Evolutionary conservation across 345 rosid species (phyloP), one percentile per base, ranked within the genome.

Genomic region (Streptanthus diversifolius): DNA sequence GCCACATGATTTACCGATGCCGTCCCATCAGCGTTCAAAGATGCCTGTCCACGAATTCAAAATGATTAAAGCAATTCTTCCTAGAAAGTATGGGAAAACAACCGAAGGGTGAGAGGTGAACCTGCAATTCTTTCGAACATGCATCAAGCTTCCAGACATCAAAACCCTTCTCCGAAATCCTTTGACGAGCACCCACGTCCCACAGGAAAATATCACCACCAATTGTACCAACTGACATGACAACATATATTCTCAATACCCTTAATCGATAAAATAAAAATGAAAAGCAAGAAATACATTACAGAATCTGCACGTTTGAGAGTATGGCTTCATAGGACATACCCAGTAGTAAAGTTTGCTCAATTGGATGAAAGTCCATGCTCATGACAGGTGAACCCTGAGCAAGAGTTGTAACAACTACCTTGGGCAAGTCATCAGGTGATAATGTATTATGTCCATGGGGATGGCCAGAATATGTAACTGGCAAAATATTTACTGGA

Each of bases 331-430:
- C 27, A 61, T 37, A 47, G 57, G 36, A 53, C 87, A 80, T 70
- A 92, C 98, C 93, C 15, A 92, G 87, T 68, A 92, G 93, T 49
- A 89, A 71, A 74, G 80, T 88, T 77, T 88, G 96, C 78, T 88
- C 90, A 66, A 79, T 51, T 0, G 96, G 96, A 78, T 92, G 96
- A 73, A 92, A 92, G 82, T 88, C 98, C 92, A 92, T 92, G 83
- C 96, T 92, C 85, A 74, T 88, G 59, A 83, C 90, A 63, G 86
- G 77, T 65, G 93, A 86, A 22, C 91, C 86, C 80, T 89, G 93
- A 80, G 8, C 80, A 57, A 92, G 84, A 52, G 78, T 83, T 84
- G 59, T 70, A 68, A 85, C 85, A 71, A 80, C 83, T 72, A 65
- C 80, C 85, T 83, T 89, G 62, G 96, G 98, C 78, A 92, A 85